Base-by-base conservation (phyloP, 805 yeast genomes). In the Hemisphaericaspora nanyangensis region DNA sequence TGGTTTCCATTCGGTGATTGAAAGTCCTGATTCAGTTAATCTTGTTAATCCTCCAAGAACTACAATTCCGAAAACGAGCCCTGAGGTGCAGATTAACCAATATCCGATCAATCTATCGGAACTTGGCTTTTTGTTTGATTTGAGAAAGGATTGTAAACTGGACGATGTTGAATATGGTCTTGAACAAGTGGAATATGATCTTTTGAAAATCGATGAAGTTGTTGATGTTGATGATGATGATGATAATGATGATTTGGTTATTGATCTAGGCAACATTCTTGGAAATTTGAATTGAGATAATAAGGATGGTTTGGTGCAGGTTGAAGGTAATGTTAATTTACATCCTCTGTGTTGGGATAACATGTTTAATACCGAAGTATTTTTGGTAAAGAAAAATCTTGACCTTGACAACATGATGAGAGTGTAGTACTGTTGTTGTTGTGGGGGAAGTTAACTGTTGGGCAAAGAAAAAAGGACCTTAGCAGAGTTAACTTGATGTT, bases 1-100 rank as follows among this genome's bases (percentile, higher is more conserved):
- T 1, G 99, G 99, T 59, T 82, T 87, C 99, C 99, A 93, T 57
- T 93, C 99, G 1, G 98, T 93, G 58, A 93, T 93, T 34, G 95
- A 85, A 33, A 93, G 70, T 0, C 99, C 99, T 0, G 96, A 86
- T 56, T 93, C 99, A 0, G 99, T 93, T 32, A 93, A 72, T 53
- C 99, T 76, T 0, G 99, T 93, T 33, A 93, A 71, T 1, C 99
- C 99, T 33, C 99, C 99, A 5, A 93, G 70, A n/a, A 93, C 81
- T 12, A 93, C 98, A 45, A 93, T 93, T 26, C 95, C 96, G 61
- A 93, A 93, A 1, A 93, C 96, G 12, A 93, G 66, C 0, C 85
- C 83, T 1, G 97, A 85, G 1, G 95, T 82, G 17, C 93, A 91
- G 6, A 90, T 65, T 39, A 95, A 74, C 87, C 98, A 84, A 56